phyloP scores from a whole-genome alignment of 1,284 basidiomycete species.

The Ustilago bromivora region DNA sequence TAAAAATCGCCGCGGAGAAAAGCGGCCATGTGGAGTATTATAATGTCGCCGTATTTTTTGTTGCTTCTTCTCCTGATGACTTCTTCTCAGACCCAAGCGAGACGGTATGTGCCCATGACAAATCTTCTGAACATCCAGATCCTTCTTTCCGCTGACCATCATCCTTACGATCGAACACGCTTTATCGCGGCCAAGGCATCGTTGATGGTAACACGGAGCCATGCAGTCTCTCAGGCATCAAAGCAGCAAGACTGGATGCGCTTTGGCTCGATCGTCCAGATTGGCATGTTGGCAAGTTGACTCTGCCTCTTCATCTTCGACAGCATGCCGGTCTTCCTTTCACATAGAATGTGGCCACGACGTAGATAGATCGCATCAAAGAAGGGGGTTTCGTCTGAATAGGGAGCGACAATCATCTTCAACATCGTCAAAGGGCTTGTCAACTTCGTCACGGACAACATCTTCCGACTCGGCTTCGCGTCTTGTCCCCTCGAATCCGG shows the following conservation, averaged over 20 bases:
- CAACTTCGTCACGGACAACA: slow-evolving; percentile 14
- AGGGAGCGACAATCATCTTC: neutral
- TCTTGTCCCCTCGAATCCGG: slow-evolving; percentile 21
- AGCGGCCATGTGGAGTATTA: slow-evolving; percentile 10
- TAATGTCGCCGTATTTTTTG: neutral
- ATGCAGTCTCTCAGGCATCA: neutral
- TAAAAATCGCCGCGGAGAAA: neutral
- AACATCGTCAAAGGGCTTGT: neutral
- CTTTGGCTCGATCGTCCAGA: neutral
- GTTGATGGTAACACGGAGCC: neutral
- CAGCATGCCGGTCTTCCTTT: neutral
- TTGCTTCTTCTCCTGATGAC: neutral
- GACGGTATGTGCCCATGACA: slow-evolving; percentile 13
- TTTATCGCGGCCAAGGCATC: neutral
- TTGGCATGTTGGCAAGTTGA: neutral
- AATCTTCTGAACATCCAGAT: slow-evolving; percentile 3
- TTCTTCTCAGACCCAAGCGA: neutral
- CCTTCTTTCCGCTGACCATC: neutral
- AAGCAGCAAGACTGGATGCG: neutral
- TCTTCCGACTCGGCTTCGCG: slow-evolving; percentile 11
- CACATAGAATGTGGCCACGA: neutral
- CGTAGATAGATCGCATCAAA: neutral
- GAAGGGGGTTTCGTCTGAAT: neutral
- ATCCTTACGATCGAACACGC: neutral
- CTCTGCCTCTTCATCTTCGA: neutral